A percentile compares a stretch with the other conserved stretches of the same genome.
phyloP scores from a whole-genome alignment of 495 filamentous ascomycete genomes.

The Delitschia confertaspora region DNA sequence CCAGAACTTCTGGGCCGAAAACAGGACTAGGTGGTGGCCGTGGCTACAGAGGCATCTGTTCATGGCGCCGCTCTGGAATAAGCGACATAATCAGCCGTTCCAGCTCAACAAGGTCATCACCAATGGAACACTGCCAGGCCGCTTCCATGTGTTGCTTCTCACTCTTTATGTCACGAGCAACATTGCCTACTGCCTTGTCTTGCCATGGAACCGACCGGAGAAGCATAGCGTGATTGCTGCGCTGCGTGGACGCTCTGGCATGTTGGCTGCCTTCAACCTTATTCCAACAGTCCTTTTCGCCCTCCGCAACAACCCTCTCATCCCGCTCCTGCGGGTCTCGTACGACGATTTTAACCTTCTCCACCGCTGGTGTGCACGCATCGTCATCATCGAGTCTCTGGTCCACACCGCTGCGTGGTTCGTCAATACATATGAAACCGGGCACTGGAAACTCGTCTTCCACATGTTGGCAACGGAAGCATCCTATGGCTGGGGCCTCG shows the following conservation, averaged over 20 bases:
- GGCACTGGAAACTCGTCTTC: conserved; percentile 14
- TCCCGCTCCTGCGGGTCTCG: conserved; percentile 67
- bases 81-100: conserved; percentile 82
- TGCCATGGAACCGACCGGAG: conserved; percentile 48
- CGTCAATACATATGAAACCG: conserved; percentile 37
- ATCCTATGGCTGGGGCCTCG: conserved; percentile 34
- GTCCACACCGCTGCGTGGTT: conserved; percentile 67
- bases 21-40: conserved; percentile 56
- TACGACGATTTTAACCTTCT: conserved; percentile 97
- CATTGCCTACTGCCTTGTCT: conserved; percentile 67
- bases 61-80: conserved; percentile 70
- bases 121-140: conserved; percentile 79
- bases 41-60: conserved; percentile 71
- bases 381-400: conserved; percentile 69
- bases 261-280: conserved; percentile 78
- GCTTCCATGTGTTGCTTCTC: conserved; percentile 74
- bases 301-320: conserved; percentile 88
- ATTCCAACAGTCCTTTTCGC: conserved; percentile 84
- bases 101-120: conserved; percentile 78
- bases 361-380: conserved; percentile 88
- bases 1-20: conserved; percentile 54
- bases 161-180: conserved; percentile 64
- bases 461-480: conserved; percentile 12
- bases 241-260: conserved; percentile 76
- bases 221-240: conserved; percentile 48